Percentiles rank a stretch among this genome's conserved stretches.
Evolutionary conservation across 768 basidiomycete species (phyloP).

Genomic region (Suillus weaverae): DNA sequence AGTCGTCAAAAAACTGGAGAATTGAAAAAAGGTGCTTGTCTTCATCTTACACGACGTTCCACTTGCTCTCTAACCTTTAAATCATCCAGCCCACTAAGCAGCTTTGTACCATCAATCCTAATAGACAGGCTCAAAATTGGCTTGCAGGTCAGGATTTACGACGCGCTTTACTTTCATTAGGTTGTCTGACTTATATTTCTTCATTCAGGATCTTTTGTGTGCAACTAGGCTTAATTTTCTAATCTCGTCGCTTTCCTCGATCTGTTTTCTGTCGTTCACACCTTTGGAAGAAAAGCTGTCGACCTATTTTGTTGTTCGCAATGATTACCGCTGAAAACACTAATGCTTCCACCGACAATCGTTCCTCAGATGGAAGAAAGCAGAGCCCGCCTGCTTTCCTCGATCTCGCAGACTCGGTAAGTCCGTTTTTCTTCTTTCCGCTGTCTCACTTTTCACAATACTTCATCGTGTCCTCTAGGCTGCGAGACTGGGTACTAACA

Average conservation of each 20-base stretch:
- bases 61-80: slow-evolving; percentile 16
- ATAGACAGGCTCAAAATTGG: slow-evolving; percentile 76
- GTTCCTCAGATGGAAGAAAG: slow-evolving; percentile 68
- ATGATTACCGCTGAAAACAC: slow-evolving; percentile 76
- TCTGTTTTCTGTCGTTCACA: slow-evolving; percentile 45
- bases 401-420: slow-evolving; percentile 90
- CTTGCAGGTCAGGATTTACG: slow-evolving; percentile 53
- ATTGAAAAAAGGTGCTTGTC: slow-evolving; percentile 47
- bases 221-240: slow-evolving; percentile 60
- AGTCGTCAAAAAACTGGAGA: slow-evolving; percentile 30
- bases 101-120: slow-evolving; percentile 82
- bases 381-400: slow-evolving; percentile 90
- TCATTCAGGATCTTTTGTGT: slow-evolving; percentile 58
- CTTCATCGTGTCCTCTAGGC: slow-evolving; percentile 45
- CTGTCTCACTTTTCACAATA: slow-evolving; percentile 10
- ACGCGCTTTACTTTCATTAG: slow-evolving; percentile 22
- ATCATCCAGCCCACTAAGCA: slow-evolving; percentile 46
- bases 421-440: slow-evolving; percentile 31
- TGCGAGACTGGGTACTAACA: slow-evolving; percentile 81
- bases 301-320: slow-evolving; percentile 44
- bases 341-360: slow-evolving; percentile 74
- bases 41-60: slow-evolving; percentile 17
- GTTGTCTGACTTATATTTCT: slow-evolving; percentile 26
- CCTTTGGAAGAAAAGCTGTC: slow-evolving; percentile 53
- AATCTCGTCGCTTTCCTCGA: slow-evolving; percentile 47